Base-by-base conservation (phyloP, 805 yeast species). In the Kodamaea hsintzibuensis region DNA sequence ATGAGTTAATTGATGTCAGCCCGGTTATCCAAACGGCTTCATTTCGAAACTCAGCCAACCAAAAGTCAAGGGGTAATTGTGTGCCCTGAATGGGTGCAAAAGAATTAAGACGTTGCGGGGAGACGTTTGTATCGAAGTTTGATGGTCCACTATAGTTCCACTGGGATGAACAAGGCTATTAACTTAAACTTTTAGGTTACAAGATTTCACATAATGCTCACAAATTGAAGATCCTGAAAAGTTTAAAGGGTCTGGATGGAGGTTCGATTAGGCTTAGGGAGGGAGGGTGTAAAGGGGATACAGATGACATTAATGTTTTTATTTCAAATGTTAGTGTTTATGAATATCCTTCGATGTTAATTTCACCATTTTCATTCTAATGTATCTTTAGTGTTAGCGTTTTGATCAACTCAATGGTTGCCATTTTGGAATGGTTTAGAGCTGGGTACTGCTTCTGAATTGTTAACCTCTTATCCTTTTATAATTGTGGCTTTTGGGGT, bases 51-150 rank as follows among this genome's bases (percentile, higher is more conserved):
- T 12, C 10, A 30, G 35, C 35, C 25, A 22, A 30, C 10, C 3
- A 2, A 30, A 5, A 30, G 10, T 8, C 35, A 30, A 30, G 44
- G 44, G 44, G 44, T 13, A 17, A 12, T 10, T 17, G n/a, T 16
- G 44, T 40, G 44, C 44, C 44, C 44, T 40, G 44, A 7, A 16
- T 38, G 42, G 42, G 42, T 38, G 42, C 44, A 17, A 14, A 5
- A 6, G 10, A 7, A 40, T 30, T 30, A 30, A 30, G 35, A 17
- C 44, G 22, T 17, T 40, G 44, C 19, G 44, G 44, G 44, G 44
- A 40, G 44, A 40, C 10, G 19, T 14, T 39, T 39, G 19, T 39
- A 39, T 7, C 35, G 35, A 30, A 30, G 13, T 2, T 30, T 8
- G 35, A 30, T 30, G 35, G 35, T 22, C 35, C 35, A 8, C 10